These are phyloP conservation scores for Plantago elongata DNA, from an alignment of 257 asterid genomes.

Conservation along the genomic window DNA sequence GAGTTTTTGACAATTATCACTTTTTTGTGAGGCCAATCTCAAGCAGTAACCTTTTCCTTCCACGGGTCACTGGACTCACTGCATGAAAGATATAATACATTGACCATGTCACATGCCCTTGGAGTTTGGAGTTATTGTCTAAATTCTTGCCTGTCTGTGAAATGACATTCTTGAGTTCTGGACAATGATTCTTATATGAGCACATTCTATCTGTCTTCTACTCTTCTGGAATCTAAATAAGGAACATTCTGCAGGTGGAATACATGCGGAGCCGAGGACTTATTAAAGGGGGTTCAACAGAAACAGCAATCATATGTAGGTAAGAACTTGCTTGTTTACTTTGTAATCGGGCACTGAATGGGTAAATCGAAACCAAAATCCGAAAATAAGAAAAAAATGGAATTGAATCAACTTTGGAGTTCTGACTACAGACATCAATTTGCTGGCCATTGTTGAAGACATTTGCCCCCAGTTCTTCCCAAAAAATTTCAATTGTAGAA, in stretches of 20 bases:
- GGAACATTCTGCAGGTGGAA: constrained; percentile 53
- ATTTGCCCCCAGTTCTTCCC: too few relatives aligned
- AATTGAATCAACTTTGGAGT: too few relatives aligned
- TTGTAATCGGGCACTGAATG: not conserved
- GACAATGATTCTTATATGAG: not conserved
- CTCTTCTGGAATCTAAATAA: constrained; percentile 13
- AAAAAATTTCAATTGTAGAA: too few relatives aligned
- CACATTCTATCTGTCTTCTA: constrained; percentile 12
- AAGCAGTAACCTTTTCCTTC: not conserved
- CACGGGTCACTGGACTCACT: not conserved
- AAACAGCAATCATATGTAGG: constrained; percentile 85
- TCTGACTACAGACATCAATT: too few relatives aligned
- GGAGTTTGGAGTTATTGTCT: not conserved
- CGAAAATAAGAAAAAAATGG: too few relatives aligned
- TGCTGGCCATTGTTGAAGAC: too few relatives aligned
- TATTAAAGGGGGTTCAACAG: constrained; percentile 73
- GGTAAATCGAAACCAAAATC: too few relatives aligned
- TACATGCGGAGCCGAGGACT: constrained; percentile 64
- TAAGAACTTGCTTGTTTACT: constrained; percentile 21
- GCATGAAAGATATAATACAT: not conserved
- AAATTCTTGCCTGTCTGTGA: constrained; percentile 12
- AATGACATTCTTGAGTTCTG: not conserved
- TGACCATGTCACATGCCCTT: not conserved
- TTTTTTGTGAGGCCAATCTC: not conserved
- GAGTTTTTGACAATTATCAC: not conserved